Conservation (phyloP, 495 filamentous ascomycete genomes). For the Daldinia childiae region DNA sequence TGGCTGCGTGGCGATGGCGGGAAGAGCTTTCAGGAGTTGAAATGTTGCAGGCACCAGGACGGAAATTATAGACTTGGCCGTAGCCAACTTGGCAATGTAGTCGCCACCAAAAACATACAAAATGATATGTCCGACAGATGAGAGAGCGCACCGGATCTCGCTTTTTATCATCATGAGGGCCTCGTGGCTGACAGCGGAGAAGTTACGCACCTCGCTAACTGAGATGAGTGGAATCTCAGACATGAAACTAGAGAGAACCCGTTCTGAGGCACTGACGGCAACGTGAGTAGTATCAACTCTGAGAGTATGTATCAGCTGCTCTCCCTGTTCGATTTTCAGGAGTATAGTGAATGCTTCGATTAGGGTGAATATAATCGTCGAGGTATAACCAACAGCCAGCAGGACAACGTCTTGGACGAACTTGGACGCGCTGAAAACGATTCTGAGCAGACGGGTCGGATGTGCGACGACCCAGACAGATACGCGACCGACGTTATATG, state of each 20-base stretch:
- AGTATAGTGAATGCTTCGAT: slow-evolving; percentile 36
- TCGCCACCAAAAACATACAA: slow-evolving; percentile 48
- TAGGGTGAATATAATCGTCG: slow-evolving; percentile 40
- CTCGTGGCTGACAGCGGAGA: slow-evolving; percentile 60
- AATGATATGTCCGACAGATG: slow-evolving; percentile 34
- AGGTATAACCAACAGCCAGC: slow-evolving; percentile 50
- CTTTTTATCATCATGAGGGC: slow-evolving; percentile 52
- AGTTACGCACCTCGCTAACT: slow-evolving; percentile 55
- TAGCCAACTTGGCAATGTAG: slow-evolving; percentile 42
- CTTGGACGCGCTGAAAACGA: slow-evolving; percentile 76
- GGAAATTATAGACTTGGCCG: slow-evolving; percentile 12
- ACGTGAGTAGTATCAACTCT: slow-evolving; percentile 35
- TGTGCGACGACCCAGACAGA: slow-evolving; percentile 81
- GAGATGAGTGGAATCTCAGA: slow-evolving; percentile 53
- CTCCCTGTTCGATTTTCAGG: slow-evolving; percentile 29
- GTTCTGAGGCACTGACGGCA: slow-evolving; percentile 44
- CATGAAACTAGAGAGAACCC: slow-evolving; percentile 52
- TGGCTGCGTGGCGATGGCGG: slow-evolving; percentile 32
- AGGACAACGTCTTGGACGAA: slow-evolving; percentile 63
- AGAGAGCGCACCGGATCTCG: slow-evolving; percentile 45
- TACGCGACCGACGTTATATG: slow-evolving; percentile 89
- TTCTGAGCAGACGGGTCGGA: slow-evolving; percentile 76
- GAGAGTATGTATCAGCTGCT: slow-evolving; percentile 27
- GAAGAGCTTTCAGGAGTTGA: slow-evolving; percentile 14
- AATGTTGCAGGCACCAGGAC: not conserved